A percentile compares a stretch with the other conserved stretches of the same genome.
Conservation (phyloP, 2,329 filamentous ascomycete genomes). For the Phialemoniopsis sp. region DNA sequence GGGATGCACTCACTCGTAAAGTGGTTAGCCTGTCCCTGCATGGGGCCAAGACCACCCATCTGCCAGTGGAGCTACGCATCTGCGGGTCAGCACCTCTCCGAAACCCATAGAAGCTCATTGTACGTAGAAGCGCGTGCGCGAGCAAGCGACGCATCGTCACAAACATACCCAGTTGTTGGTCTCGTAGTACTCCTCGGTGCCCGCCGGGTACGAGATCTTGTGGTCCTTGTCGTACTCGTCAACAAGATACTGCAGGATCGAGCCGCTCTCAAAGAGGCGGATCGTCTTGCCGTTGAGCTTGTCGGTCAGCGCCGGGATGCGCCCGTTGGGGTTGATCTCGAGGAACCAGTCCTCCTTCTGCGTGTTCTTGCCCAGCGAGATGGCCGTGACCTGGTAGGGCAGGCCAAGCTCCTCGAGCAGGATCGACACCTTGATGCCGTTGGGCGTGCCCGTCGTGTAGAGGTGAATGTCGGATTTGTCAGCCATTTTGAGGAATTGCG, state of each 20-base stretch:
- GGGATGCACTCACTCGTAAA: conserved; percentile 55
- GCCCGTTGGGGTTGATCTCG: conserved; percentile 88
- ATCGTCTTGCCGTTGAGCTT: conserved; percentile 72
- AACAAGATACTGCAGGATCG: conserved; percentile 80
- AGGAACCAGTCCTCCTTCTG: conserved; percentile 84
- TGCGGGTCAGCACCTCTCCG: conserved; percentile 5
- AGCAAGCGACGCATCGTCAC: background rate
- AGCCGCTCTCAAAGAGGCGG: conserved; percentile 76
- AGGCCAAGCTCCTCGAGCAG: conserved; percentile 80
- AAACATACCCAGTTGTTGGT: conserved; percentile 66
- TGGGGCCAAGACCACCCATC: conserved; percentile 76
- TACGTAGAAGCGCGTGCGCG: too few species aligned
- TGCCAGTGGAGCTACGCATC: conserved; percentile 59
- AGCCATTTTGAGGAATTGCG: conserved; percentile 31
- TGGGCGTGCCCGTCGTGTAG: conserved; percentile 80
- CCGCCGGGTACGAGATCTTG: conserved; percentile 76
- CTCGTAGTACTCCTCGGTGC: conserved; percentile 72
- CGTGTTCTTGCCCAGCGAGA: conserved; percentile 70
- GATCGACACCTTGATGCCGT: conserved; percentile 87
- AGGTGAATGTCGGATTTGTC: conserved; percentile 65
- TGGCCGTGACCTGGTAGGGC: conserved; percentile 65
- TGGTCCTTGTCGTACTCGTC: conserved; percentile 77
- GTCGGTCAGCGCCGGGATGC: conserved; percentile 85
- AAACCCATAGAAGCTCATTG: too few species aligned
- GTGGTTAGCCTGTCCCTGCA: conserved; percentile 83